Evolutionary conservation across 805 yeast genomes (phyloP), one percentile per base, ranked within the genome.

Genomic region (Candida michaelii): DNA sequence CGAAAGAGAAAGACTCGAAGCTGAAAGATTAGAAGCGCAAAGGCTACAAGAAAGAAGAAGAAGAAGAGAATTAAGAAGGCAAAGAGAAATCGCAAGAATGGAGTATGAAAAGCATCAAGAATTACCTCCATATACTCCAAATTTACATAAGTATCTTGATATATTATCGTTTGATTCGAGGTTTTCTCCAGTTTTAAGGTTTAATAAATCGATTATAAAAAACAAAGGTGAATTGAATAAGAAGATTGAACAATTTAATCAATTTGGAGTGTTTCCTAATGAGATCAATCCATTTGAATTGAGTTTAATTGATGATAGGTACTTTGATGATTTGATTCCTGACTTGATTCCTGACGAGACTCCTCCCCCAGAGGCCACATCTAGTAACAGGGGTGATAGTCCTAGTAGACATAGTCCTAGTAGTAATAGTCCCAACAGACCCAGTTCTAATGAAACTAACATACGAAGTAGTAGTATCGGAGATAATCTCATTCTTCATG

Each of bases 91-190:
- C 9, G 19, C 31, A 15, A 42, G 30, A 32, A 7, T n/a, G 29
- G 31, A 21, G 38, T 40, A 31, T 42, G 44, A 18, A 37, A 42
- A 25, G 16, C 24, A 37, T 30, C 49, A 47, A 8, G 60, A 53
- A 32, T 42, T 54, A 13, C 65, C 65, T 6, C 59, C 65, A 5
- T 59, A 59, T 36, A 50, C 54, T 17, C 57, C 51, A 13, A 49
- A 47, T 15, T 48, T 59, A 5, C 63, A 59, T 39, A 51, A 56
- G 30, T 50, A 53, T 39, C 44, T 54, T 11, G 65, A 60, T 40
- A 30, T 58, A 12, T 37, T 60, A 12, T 59, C 64, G 3, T 59
- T 57, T 44, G 65, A 60, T 39, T 54, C 63, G 2, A 42, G 63
- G 32, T 57, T 57, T 39, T 40, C 49, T 2, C 64, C 63, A 2